Conservation (phyloP, 2,329 filamentous ascomycete genomes). For the Berkeleyomyces rouxiae region DNA sequence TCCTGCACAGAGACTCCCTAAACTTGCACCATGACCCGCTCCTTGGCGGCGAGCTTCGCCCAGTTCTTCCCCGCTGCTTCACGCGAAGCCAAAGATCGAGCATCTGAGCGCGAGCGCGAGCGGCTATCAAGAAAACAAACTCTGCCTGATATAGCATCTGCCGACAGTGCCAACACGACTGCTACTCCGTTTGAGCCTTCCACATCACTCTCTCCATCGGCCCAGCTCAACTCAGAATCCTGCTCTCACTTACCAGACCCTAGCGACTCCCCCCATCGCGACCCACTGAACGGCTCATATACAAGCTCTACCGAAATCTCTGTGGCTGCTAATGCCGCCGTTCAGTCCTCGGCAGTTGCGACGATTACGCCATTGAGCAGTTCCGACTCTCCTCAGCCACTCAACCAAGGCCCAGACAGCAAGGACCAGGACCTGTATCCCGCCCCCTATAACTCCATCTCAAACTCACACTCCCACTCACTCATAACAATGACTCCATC, state of each 20-base stretch:
- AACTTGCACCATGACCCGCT: constrained; percentile 56
- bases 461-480: constrained; percentile 17
- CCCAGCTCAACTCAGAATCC: neutral
- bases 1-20: neutral
- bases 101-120: constrained; percentile 45
- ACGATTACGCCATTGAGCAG: constrained; percentile 34
- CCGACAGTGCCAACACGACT: neutral
- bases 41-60: constrained; percentile 59
- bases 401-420: neutral
- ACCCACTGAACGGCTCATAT: constrained; percentile 55
- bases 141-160: neutral
- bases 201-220: neutral
- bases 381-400: constrained; percentile 30
- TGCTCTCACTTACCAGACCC: neutral
- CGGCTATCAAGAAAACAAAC: constrained; percentile 21
- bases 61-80: constrained; percentile 74
- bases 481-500: neutral
- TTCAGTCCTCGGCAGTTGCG: constrained; percentile 23
- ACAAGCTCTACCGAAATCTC: constrained; percentile 34
- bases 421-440: neutral
- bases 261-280: constrained; percentile 39
- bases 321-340: neutral
- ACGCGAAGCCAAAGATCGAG: constrained; percentile 41
- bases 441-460: constrained; percentile 19
- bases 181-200: neutral